A percentile compares a stretch with the other conserved stretches of the same genome.
phyloP scores from a whole-genome alignment of 805 yeast genomes.

The Jamesozyma piceae region DNA sequence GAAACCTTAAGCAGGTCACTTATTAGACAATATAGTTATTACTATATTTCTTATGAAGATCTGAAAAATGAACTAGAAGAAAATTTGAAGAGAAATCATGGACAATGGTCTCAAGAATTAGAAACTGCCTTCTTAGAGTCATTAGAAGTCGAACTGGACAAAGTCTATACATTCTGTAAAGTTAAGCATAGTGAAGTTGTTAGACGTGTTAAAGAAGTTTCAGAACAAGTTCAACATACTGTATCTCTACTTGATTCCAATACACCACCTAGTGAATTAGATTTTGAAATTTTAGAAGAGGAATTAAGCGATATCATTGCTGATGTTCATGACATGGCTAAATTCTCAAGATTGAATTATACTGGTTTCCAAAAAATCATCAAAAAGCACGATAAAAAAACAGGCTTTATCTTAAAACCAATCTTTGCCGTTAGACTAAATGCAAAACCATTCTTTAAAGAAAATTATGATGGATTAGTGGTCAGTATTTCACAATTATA shows the following conservation, averaged over 20 bases:
- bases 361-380: conserved; percentile 95
- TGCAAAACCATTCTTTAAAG: conserved; percentile 91
- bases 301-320: conserved; percentile 83
- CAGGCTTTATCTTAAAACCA: conserved; percentile 73
- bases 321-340: conserved; percentile 93
- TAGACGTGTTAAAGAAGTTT: conserved; percentile 77
- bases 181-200: conserved; percentile 79
- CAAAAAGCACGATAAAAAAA: conserved; percentile 91
- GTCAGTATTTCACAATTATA: conserved; percentile 83
- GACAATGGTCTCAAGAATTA: conserved; percentile 61
- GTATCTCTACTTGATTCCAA: conserved; percentile 46
- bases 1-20: conserved; percentile 84
- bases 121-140: conserved; percentile 74
- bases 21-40: conserved; percentile 82
- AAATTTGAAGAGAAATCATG: conserved; percentile 45
- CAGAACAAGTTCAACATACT: conserved; percentile 58
- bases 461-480: conserved; percentile 80
- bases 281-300: conserved; percentile 65
- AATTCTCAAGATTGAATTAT: conserved; percentile 85
- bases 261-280: conserved; percentile 49
- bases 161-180: conserved; percentile 83
- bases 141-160: conserved; percentile 79
- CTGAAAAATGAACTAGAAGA: conserved; percentile 72
- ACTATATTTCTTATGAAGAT: conserved; percentile 87
- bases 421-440: conserved; percentile 88